phyloP scores from a whole-genome alignment of 768 basidiomycete species.

The Gautieria morchelliformis region DNA sequence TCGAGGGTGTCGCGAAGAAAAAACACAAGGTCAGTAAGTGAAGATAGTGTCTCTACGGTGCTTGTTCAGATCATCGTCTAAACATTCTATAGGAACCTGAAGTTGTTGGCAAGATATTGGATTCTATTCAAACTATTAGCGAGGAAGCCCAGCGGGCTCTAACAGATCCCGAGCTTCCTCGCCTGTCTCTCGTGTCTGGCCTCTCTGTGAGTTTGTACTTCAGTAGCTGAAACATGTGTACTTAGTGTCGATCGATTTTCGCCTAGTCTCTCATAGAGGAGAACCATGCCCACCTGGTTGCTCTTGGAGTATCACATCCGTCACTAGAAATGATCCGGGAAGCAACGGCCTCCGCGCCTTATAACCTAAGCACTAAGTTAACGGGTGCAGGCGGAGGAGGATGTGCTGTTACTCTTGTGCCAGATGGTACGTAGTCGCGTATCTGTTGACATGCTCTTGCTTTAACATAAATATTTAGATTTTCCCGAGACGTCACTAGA shows the following conservation, averaged over 20 bases:
- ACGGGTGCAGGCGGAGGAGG: constrained; percentile 98
- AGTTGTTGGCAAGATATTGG: constrained; percentile 64
- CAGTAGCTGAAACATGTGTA: constrained; percentile 9
- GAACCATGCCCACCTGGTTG: constrained; percentile 79
- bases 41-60: background rate
- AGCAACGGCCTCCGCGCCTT: constrained; percentile 55
- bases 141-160: constrained; percentile 72
- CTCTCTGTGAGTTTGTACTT: constrained; percentile 52
- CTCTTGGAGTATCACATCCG: constrained; percentile 87
- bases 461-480: constrained; percentile 36
- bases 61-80: background rate
- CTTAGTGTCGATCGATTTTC: constrained; percentile 9
- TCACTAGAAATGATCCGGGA: constrained; percentile 71
- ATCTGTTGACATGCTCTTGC: background rate
- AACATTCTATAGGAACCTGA: constrained; percentile 62
- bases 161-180: constrained; percentile 62
- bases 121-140: constrained; percentile 75
- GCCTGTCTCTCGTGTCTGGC: constrained; percentile 51
- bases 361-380: constrained; percentile 78
- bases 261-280: constrained; percentile 69
- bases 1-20: constrained; percentile 76
- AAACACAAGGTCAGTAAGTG: constrained; percentile 42
- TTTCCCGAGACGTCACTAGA: constrained; percentile 52
- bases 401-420: constrained; percentile 92
- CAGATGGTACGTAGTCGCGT: constrained; percentile 58